Conservation (phyloP, 2,329 filamentous ascomycete genomes). For the Xylariaceae sp. region DNA sequence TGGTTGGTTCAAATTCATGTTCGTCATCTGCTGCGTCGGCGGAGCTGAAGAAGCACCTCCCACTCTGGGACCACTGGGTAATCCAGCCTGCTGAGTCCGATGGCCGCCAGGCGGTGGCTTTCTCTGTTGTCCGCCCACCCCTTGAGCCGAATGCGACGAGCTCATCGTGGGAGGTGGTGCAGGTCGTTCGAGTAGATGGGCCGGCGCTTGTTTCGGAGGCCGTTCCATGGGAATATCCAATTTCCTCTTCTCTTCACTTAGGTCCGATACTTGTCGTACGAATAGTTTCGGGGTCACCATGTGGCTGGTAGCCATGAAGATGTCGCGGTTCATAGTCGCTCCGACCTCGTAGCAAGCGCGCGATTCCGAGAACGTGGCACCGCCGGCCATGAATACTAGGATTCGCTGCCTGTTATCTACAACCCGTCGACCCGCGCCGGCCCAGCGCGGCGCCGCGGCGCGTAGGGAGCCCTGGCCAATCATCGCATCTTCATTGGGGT, state of each 20-base stretch:
- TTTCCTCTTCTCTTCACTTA: constrained; percentile 69
- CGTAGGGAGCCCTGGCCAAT: constrained; percentile 72
- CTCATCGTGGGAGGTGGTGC: constrained; percentile 35
- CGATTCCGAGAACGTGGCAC: constrained; percentile 88
- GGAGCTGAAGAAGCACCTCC: constrained; percentile 31
- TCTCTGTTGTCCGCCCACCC: too few relatives aligned
- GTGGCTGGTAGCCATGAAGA: constrained; percentile 87
- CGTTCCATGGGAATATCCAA: constrained; percentile 79
- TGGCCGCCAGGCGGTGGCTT: constrained; percentile 28
- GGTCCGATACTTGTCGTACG: constrained; percentile 74
- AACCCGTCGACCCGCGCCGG: constrained; percentile 69
- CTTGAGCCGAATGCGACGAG: background rate
- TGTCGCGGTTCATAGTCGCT: constrained; percentile 66
- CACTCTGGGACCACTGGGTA: constrained; percentile 33
- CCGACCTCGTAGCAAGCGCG: constrained; percentile 86
- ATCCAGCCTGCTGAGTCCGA: constrained; percentile 29
- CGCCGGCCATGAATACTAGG: constrained; percentile 92
- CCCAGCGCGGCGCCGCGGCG: constrained; percentile 93
- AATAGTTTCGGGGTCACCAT: constrained; percentile 87
- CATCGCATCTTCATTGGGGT: constrained; percentile 56
- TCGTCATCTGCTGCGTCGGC: constrained; percentile 53
- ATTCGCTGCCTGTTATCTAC: constrained; percentile 84
- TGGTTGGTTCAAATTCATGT: constrained; percentile 48
- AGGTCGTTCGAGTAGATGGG: constrained; percentile 76
- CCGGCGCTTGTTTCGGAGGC: constrained; percentile 76